A percentile compares a stretch with the other conserved stretches of the same genome.
Conservation (phyloP, 441 rosid genomes). For the Pelargonium fulgidum region DNA sequence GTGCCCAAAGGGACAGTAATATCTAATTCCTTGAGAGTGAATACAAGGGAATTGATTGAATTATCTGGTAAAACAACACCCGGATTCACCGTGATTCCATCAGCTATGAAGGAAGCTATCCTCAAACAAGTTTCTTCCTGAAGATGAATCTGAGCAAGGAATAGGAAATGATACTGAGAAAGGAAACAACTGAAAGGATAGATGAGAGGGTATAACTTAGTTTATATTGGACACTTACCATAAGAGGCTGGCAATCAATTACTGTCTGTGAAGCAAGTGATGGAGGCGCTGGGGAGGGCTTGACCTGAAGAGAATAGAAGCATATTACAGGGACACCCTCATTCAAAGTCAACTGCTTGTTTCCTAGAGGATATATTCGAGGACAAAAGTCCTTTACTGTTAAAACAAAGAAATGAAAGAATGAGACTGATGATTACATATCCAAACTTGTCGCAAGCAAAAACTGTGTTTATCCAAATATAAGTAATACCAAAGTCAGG, state of each 20-base stretch:
- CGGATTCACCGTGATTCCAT: slow-evolving; percentile 82
- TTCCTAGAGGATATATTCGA: slow-evolving; percentile 78
- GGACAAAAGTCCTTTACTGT: slow-evolving; percentile 79
- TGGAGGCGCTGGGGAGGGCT: slow-evolving; percentile 88
- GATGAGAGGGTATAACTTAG: slow-evolving; percentile 14
- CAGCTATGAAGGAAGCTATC: slow-evolving; percentile 88
- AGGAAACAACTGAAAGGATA: slow-evolving; percentile 10
- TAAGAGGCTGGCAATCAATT: slow-evolving; percentile 82
- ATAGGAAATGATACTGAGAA: slow-evolving; percentile 15
- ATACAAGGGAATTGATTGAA: slow-evolving; percentile 61
- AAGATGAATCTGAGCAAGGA: slow-evolving; percentile 65
- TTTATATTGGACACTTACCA: slow-evolving; percentile 42
- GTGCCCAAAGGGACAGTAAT: slow-evolving; percentile 67
- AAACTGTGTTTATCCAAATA: slow-evolving; percentile 12
- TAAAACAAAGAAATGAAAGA: slow-evolving; percentile 19
- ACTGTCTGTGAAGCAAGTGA: slow-evolving; percentile 74
- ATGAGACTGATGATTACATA: slow-evolving; percentile 19
- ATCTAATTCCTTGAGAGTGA: slow-evolving; percentile 67
- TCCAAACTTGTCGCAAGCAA: background rate
- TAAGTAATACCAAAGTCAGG: slow-evolving; percentile 76
- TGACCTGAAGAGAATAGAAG: slow-evolving; percentile 77
- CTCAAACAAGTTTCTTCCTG: slow-evolving; percentile 97
- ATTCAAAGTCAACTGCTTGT: slow-evolving; percentile 53
- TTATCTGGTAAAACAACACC: slow-evolving; percentile 71
- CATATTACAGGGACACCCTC: slow-evolving; percentile 67